Conservation (phyloP, 352 stramenopile species). For the Plasmopara halstedii region DNA sequence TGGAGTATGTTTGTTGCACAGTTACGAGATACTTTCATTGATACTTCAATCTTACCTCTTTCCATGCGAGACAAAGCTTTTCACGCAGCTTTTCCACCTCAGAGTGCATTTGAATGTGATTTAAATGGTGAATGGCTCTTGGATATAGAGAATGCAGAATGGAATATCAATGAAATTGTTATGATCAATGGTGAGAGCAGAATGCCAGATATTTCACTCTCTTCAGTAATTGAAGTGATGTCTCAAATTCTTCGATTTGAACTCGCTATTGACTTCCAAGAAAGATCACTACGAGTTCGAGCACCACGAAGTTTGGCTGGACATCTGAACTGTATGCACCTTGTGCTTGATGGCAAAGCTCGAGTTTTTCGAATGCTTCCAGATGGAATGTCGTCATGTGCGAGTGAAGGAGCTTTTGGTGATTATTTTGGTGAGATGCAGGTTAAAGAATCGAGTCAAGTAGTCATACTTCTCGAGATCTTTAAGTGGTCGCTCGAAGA, state of each 20-base stretch:
- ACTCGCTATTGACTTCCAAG: constrained; percentile 30
- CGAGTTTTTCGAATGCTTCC: constrained; percentile 50
- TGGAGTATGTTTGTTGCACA: constrained; percentile 56
- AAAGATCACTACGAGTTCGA: constrained; percentile 28
- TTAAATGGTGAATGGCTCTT: constrained; percentile 55
- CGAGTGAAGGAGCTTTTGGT: constrained; percentile 37
- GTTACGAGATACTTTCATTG: constrained; percentile 57
- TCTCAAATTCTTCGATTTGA: constrained; percentile 39
- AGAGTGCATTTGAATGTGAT: constrained; percentile 25
- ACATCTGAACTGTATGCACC: constrained; percentile 25
- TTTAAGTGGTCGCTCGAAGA: constrained; percentile 35
- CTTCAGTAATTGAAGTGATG: constrained; percentile 37
- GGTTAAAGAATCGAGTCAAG: constrained; percentile 28
- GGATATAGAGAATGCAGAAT: constrained; percentile 35
- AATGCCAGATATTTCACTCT: constrained; percentile 26
- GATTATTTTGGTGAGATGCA: constrained; percentile 60
- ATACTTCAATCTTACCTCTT: constrained; percentile 1
- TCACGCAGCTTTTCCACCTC: constrained; percentile 6
- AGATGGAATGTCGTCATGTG: constrained; percentile 38
- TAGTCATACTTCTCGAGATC: constrained; percentile 44
- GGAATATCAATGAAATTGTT: constrained; percentile 17
- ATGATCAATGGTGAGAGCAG: constrained; percentile 1
- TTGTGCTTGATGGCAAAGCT: constrained; percentile 55
- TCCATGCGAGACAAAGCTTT: constrained; percentile 1
- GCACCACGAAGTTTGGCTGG: constrained; percentile 25